A percentile compares a stretch with the other conserved stretches of the same genome.
These are phyloP conservation scores for Sistotremastrum niveocremeum DNA, from an alignment of 768 basidiomycete species.

Conservation along the genomic window DNA sequence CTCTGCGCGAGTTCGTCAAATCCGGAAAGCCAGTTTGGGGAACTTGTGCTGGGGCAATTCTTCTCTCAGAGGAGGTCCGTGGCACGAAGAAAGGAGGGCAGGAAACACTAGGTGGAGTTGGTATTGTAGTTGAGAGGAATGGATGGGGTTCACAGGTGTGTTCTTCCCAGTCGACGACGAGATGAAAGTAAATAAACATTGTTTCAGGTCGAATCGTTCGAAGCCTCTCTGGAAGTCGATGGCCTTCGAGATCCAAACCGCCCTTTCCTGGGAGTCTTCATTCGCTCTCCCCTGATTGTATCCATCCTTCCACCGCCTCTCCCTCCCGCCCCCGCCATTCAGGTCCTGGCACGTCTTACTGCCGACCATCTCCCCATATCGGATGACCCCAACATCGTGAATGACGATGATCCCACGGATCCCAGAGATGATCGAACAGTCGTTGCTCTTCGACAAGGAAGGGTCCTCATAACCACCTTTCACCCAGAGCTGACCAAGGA, in stretches of 20 bases:
- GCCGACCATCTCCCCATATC: slow-evolving; percentile 30
- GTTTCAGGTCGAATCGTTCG: slow-evolving; percentile 77
- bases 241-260: slow-evolving; percentile 43
- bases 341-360: slow-evolving; percentile 61
- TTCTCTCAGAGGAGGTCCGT: slow-evolving; percentile 61
- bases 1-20: slow-evolving; percentile 58
- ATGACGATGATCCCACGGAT: slow-evolving; percentile 30
- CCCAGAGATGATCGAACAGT: slow-evolving; percentile 47
- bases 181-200: background rate
- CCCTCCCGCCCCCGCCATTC: slow-evolving; percentile 40
- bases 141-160: slow-evolving; percentile 88
- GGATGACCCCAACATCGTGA: slow-evolving; percentile 20
- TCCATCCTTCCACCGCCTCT: slow-evolving; percentile 14
- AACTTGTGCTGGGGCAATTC: slow-evolving; percentile 90
- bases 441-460: slow-evolving; percentile 78
- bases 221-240: slow-evolving; percentile 54
- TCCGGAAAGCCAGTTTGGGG: slow-evolving; percentile 73
- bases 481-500: slow-evolving; percentile 90
- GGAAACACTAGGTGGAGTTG: slow-evolving; percentile 70
- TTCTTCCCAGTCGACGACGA: slow-evolving; percentile 2
- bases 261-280: slow-evolving; percentile 79
- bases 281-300: slow-evolving; percentile 71
- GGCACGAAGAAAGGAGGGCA: slow-evolving; percentile 81
- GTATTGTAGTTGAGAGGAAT: slow-evolving; percentile 71
- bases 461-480: slow-evolving; percentile 77